Evolutionary conservation across 345 rosid genomes (phyloP).

Genomic region (Eucalyptus leucophloia): DNA sequence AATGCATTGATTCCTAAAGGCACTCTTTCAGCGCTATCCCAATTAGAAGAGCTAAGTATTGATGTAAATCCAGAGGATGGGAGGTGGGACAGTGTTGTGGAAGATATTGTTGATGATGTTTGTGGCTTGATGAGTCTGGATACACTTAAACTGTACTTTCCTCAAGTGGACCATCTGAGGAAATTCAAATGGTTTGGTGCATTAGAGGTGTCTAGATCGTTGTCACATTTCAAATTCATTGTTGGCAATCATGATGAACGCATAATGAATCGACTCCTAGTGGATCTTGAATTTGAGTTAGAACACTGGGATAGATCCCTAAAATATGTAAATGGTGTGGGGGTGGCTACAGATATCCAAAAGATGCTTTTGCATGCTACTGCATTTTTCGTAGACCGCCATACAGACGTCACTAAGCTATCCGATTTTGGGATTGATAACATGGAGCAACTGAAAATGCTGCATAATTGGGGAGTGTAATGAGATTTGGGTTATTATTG

Average conservation of each 20-base stretch:
- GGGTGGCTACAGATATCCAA: background rate
- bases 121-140: no score
- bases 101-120: no score
- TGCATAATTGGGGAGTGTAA: background rate
- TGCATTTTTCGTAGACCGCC: background rate
- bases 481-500: background rate
- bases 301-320: background rate
- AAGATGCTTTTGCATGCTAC: accelerated
- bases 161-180: accelerated
- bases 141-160: no score
- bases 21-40: no score
- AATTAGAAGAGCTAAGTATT: no score
- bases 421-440: background rate
- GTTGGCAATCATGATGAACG: no score
- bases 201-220: accelerated
- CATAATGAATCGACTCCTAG: accelerated
- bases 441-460: background rate
- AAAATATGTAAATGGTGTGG: background rate
- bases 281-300: no score
- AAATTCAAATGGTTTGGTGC: no score
- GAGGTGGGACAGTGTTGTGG: no score
- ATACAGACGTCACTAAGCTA: background rate
- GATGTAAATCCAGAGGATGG: no score
- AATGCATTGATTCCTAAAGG: no score
- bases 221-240: no score